These are phyloP conservation scores for Nakazawaea holstii DNA, from an alignment of 805 yeast genomes.

Conservation along the genomic window DNA sequence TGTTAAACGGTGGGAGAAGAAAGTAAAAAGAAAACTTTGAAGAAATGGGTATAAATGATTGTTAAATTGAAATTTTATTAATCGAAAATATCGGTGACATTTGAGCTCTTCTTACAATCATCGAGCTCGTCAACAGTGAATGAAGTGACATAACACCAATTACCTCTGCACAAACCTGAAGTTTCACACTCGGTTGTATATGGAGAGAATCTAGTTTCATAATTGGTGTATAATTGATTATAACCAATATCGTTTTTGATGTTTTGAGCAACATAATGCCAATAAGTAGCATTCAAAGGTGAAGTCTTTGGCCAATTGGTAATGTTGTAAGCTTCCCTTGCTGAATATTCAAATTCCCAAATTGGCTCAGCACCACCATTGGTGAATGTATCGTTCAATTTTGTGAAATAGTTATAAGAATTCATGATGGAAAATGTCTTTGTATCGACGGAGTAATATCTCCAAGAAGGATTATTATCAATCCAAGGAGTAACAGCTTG, in stretches of 20 bases:
- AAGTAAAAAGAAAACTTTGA: no score
- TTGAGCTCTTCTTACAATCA: slow-evolving; percentile 17
- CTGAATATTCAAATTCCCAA: slow-evolving; percentile 62
- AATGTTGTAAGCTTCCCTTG: slow-evolving; percentile 53
- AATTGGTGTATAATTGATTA: slow-evolving; percentile 44
- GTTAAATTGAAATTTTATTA: no score
- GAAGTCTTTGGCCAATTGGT: slow-evolving; percentile 51
- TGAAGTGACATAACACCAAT: slow-evolving; percentile 36
- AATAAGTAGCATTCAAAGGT: slow-evolving; percentile 64
- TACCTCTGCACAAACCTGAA: slow-evolving; percentile 26
- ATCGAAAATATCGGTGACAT: no score
- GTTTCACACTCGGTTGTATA: slow-evolving; percentile 42
- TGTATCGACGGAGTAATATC: slow-evolving; percentile 63
- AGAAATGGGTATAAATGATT: no score
- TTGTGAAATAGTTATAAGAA: slow-evolving; percentile 53
- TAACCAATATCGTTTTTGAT: slow-evolving; percentile 36
- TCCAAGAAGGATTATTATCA: slow-evolving; percentile 64
- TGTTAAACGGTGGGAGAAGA: no score
- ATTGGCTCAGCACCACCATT: slow-evolving; percentile 51
- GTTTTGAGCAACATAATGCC: slow-evolving; percentile 50
- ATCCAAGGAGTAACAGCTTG: slow-evolving; percentile 62
- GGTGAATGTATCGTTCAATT: slow-evolving; percentile 50
- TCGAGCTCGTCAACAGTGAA: slow-evolving; percentile 29
- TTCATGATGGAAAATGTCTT: slow-evolving; percentile 57
- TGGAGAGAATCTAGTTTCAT: slow-evolving; percentile 52